These are phyloP conservation scores for Lepiota brunneoincarnata DNA, from an alignment of 768 basidiomycete genomes.

Conservation along the genomic window DNA sequence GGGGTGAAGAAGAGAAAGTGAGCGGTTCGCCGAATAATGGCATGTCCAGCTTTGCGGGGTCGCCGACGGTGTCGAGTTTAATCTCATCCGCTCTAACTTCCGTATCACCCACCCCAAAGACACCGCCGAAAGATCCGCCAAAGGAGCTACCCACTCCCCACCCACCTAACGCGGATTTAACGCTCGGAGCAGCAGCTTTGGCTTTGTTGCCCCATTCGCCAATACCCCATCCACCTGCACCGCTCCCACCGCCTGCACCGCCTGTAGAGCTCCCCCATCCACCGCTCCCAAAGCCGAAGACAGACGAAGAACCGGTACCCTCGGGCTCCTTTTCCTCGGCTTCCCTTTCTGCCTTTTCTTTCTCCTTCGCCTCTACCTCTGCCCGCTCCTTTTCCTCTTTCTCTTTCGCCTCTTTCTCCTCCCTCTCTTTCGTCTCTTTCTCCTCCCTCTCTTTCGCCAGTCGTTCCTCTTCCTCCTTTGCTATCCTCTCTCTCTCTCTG, in stretches of 20 bases:
- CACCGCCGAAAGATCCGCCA: constrained; percentile 1
- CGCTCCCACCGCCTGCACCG: not conserved
- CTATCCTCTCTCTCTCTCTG: constrained; percentile 8
- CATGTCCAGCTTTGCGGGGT: not conserved
- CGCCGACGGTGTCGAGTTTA: not conserved
- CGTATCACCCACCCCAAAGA: not conserved
- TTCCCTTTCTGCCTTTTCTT: not conserved
- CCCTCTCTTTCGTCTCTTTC: not conserved
- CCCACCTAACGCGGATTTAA: not conserved
- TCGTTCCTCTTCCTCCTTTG: constrained; percentile 12
- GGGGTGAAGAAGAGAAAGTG: not conserved
- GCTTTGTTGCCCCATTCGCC: constrained; percentile 8
- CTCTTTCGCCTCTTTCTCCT: constrained; percentile 13
- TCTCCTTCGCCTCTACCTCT: constrained; percentile 11
- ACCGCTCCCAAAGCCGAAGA: constrained; percentile 8
- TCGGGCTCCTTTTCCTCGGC: not conserved
- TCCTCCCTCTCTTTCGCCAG: constrained; percentile 13
- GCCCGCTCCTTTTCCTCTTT: constrained; percentile 3
- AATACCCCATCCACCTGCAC: not conserved
- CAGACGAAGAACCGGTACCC: constrained; percentile 11
- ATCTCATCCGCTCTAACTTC: not conserved
- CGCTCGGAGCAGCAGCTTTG: constrained; percentile 4
- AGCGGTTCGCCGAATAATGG: not conserved
- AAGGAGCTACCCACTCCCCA: constrained; percentile 5
- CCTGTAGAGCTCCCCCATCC: not conserved